Evolutionary conservation across 2,329 filamentous ascomycete species (phyloP), one percentile per base, ranked within the genome.

Genomic region (Pleoardoris graminearum): DNA sequence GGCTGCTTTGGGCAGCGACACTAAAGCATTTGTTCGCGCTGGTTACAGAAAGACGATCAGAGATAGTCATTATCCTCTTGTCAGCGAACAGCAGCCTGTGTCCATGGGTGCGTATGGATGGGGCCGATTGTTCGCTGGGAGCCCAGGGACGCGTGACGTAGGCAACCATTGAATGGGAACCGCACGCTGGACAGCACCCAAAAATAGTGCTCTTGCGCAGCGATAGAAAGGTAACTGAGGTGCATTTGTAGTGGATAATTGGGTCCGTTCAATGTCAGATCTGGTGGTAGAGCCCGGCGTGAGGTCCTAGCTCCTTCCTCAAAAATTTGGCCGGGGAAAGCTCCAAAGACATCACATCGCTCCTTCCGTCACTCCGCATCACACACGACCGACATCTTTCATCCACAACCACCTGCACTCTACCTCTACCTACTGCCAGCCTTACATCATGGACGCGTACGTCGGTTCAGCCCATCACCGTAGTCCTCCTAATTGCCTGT

Each of bases 391-490:
- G n/a, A 10, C 25, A 10, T 58, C 59, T 60, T 58, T 54, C 47
- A 46, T 41, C 35, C 22, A 50, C 33, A 41, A 22, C 30, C 25
- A 25, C 8, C 35, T 32, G 11, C 30, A 23, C 27, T 17, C 10
- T 22, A 17, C 29, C 19, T 48, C 19, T 4, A 43, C 32, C 29
- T 41, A 10, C 44, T 37, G 14, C 17, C 44, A n/a, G 6, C 22
- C 21, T 12, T 25, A 17, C 43, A 52, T n/a, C 17, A 37, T 76
- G 73, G 74, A 76, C 36, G 65, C 68, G 73, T 75, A 67, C 22
- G 69, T 51, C 25, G 29, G 19, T 27, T 14, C 12, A 12, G 6
- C n/a, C 30, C 50, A 37, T 21, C 35, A 17, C 44, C 44, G 3
- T 21, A 37, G 33, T 39, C 23, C 44, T 50, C 48, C 61, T 66